Conservation (phyloP, 805 yeast genomes). For the Priceomyces fermenticarens region DNA sequence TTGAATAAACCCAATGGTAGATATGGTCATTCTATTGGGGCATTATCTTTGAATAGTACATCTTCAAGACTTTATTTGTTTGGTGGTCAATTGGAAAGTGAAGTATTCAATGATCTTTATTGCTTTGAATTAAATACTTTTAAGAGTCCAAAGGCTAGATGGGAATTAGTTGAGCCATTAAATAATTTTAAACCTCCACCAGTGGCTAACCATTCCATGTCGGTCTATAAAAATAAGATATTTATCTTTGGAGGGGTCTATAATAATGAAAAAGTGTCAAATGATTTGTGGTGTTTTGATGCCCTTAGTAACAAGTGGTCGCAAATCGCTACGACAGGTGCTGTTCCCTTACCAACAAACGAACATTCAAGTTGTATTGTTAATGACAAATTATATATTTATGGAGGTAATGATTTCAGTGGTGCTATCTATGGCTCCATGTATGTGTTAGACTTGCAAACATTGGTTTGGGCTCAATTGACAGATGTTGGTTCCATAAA, state of each 20-base stretch:
- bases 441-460: constrained; percentile 71
- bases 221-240: constrained; percentile 70
- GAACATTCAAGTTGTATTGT: constrained; percentile 86
- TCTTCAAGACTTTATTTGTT: constrained; percentile 67
- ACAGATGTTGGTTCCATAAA: constrained; percentile 45
- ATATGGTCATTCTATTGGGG: constrained; percentile 89
- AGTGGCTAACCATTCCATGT: constrained; percentile 87
- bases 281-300: constrained; percentile 80
- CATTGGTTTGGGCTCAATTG: constrained; percentile 70
- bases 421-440: constrained; percentile 68
- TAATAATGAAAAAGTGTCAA: constrained; percentile 61
- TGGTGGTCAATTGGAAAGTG: constrained; percentile 92
- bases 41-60: constrained; percentile 50
- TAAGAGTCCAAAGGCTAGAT: constrained; percentile 75
- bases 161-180: constrained; percentile 69
- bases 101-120: constrained; percentile 79
- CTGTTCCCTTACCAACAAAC: constrained; percentile 80
- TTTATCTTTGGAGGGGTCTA: constrained; percentile 90
- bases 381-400: constrained; percentile 73
- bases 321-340: constrained; percentile 64
- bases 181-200: constrained; percentile 65
- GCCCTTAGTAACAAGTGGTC: constrained; percentile 69
- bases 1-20: constrained; percentile 78
- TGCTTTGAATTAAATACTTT: constrained; percentile 84
- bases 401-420: constrained; percentile 82